These are phyloP conservation scores for Sarocladiaceae sp. DNA, from an alignment of 2,329 filamentous ascomycete species.

Conservation along the genomic window DNA sequence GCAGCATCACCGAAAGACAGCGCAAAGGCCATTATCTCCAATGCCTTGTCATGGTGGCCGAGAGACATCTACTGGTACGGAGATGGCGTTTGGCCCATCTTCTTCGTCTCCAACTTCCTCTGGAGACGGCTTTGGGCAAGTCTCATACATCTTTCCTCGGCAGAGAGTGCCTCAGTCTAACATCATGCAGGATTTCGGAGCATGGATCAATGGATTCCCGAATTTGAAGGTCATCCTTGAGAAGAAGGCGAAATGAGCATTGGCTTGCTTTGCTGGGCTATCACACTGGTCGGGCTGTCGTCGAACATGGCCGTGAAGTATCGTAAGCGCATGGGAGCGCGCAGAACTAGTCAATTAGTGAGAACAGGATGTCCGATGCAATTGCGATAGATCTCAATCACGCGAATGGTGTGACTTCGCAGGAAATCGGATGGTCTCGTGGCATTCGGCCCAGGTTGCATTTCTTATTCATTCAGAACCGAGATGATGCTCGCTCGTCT, in stretches of 20 bases:
- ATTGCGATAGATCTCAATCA: too few species aligned
- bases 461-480: conserved; percentile 8
- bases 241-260: not conserved
- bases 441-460: not conserved
- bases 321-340: too few species aligned
- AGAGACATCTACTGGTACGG: conserved; percentile 14
- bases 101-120: conserved; percentile 15
- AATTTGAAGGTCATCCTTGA: not conserved
- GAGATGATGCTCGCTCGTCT: conserved; percentile 4
- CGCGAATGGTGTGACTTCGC: not conserved
- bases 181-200: not conserved
- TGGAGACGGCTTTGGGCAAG: conserved; percentile 10
- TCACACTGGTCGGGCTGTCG: too few species aligned
- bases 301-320: too few species aligned
- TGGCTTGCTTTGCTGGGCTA: too few species aligned
- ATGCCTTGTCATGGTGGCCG: conserved; percentile 12
- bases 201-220: not conserved
- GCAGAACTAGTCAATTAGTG: too few species aligned
- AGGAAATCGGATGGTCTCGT: not conserved
- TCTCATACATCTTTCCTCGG: not conserved
- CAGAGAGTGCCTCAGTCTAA: not conserved
- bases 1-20: conserved; percentile 17
- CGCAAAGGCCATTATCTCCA: conserved; percentile 17
- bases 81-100: conserved; percentile 14
- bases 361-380: too few species aligned